phyloP scores from a whole-genome alignment of 345 rosid species.

The Salix koriyanagi region DNA sequence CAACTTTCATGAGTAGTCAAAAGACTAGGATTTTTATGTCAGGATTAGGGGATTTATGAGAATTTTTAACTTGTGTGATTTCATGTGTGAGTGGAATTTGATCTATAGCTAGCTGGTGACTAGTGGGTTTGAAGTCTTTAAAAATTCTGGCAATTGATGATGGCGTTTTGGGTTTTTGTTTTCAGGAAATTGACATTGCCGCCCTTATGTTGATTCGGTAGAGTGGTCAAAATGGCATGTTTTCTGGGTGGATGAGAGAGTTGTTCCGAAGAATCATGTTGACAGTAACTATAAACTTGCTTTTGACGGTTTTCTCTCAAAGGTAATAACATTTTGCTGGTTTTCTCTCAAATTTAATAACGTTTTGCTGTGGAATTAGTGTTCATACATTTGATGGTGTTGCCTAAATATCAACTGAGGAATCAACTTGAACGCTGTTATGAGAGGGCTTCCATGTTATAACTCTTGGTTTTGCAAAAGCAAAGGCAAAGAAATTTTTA shows the following conservation, averaged over 20 bases:
- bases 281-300: conserved; percentile 87
- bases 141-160: neutral
- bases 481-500: too few species aligned
- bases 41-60: too few species aligned
- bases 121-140: neutral
- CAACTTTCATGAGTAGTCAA: too few species aligned
- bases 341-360: conserved; percentile 58
- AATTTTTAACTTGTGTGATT: too few species aligned
- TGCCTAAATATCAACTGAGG: too few species aligned
- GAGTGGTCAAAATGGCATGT: conserved; percentile 87
- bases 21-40: too few species aligned
- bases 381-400: too few species aligned
- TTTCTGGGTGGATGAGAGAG: conserved; percentile 87
- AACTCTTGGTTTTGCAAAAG: too few species aligned
- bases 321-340: conserved; percentile 35
- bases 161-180: neutral
- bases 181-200: conserved; percentile 57
- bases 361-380: too few species aligned
- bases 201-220: conserved; percentile 52
- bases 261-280: conserved; percentile 74
- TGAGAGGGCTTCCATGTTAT: too few species aligned
- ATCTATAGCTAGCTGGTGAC: too few species aligned
- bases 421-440: too few species aligned
- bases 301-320: conserved; percentile 56
- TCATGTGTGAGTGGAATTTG: neutral